Percentiles rank a stretch among this genome's conserved stretches.
These are phyloP conservation scores for Isabelozyma heimii DNA, from an alignment of 805 yeast genomes.

Conservation along the genomic window DNA sequence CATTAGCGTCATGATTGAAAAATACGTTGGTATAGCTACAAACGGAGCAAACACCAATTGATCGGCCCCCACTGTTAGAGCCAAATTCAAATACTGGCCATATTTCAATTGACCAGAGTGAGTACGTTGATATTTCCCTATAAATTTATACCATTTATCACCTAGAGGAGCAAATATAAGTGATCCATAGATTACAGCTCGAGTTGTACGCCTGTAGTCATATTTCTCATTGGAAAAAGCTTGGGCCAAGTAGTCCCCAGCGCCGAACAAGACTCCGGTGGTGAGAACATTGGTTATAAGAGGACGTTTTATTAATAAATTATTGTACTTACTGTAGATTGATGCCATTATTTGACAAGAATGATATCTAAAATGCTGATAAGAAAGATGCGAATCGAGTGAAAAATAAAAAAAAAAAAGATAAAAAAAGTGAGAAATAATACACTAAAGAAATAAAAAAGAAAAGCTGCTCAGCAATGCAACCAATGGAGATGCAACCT, in stretches of 20 bases:
- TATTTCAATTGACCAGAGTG: neutral
- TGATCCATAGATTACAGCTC: constrained; percentile 73
- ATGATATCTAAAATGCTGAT: neutral
- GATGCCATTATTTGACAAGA: constrained; percentile 10
- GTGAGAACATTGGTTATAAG: constrained; percentile 44
- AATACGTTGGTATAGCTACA: constrained; percentile 69
- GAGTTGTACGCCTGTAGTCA: constrained; percentile 54
- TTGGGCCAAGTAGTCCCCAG: constrained; percentile 79
- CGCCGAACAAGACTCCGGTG: constrained; percentile 60
- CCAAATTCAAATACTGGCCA: neutral
- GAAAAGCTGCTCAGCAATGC: too few relatives aligned
- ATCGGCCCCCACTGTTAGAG: constrained; percentile 58
- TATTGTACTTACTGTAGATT: constrained; percentile 19
- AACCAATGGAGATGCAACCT: neutral
- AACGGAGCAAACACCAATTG: constrained; percentile 78
- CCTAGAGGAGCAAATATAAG: constrained; percentile 75
- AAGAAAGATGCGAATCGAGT: neutral
- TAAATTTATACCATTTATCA: constrained; percentile 61
- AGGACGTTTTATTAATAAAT: constrained; percentile 33
- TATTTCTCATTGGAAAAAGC: constrained; percentile 25
- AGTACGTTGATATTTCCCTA: constrained; percentile 45
- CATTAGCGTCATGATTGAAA: constrained; percentile 60
- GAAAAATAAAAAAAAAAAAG: neutral
- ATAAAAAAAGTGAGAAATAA: neutral
- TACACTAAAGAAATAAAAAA: neutral